Evolutionary conservation across 805 yeast species (phyloP).

Genomic region (Barnettozyma californica): DNA sequence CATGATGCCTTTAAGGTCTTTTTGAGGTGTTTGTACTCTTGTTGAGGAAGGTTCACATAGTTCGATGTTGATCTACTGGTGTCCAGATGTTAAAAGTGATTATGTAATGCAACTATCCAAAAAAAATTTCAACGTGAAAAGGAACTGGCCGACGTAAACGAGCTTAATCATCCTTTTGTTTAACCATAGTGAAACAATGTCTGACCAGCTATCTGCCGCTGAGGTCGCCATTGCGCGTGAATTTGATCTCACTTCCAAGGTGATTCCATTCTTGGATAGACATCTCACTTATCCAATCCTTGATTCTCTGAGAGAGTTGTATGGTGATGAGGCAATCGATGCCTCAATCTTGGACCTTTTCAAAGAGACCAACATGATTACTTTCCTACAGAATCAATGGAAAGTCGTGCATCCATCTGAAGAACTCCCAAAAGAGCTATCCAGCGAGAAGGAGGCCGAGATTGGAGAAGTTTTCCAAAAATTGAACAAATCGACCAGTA

Average conservation of each 20-base stretch:
- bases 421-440: constrained; percentile 37
- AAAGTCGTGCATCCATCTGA: constrained; percentile 33
- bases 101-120: not conserved
- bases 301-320: constrained; percentile 41
- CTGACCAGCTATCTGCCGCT: constrained; percentile 21
- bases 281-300: constrained; percentile 51
- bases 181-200: constrained; percentile 12
- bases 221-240: constrained; percentile 40
- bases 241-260: constrained; percentile 49
- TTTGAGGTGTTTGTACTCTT: too few species aligned
- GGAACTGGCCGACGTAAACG: not conserved
- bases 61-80: not conserved
- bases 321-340: constrained; percentile 40
- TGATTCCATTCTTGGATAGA: constrained; percentile 57
- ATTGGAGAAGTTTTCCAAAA: constrained; percentile 26
- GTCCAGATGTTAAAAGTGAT: not conserved
- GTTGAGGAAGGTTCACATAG: too few species aligned
- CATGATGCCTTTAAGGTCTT: too few species aligned
- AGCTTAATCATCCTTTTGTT: not conserved
- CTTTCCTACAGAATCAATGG: constrained; percentile 43
- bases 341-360: constrained; percentile 46
- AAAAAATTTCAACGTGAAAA: not conserved
- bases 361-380: constrained; percentile 53
- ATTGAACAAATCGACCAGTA: constrained; percentile 38
- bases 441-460: constrained; percentile 34